These are phyloP conservation scores for Corylus avellana DNA, from an alignment of 306 rosid genomes.

Conservation along the genomic window DNA sequence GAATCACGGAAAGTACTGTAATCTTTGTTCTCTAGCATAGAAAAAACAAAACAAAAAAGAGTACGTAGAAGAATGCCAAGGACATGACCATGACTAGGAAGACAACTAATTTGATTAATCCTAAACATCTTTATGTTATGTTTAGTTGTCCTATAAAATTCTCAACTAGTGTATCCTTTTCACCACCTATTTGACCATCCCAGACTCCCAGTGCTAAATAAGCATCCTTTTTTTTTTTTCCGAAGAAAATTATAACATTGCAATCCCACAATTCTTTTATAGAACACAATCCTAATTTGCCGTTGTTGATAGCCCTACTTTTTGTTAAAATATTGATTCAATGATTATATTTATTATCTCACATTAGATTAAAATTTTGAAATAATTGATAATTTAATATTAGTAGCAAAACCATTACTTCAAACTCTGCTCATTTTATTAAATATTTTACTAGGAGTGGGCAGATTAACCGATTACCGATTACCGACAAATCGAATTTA, in stretches of 20 bases:
- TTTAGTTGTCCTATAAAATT: background rate
- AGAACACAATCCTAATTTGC: background rate
- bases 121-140: background rate
- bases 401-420: no score
- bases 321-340: no score
- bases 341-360: no score
- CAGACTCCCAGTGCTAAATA: background rate
- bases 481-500: no score
- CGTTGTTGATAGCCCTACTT: background rate
- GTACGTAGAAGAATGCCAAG: conserved; percentile 16
- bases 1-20: background rate
- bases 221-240: background rate
- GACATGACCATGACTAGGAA: conserved; percentile 31
- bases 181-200: background rate
- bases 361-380: no score
- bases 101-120: conserved; percentile 1
- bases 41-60: background rate
- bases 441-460: no score
- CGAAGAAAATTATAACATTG: background rate
- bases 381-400: no score
- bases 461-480: no score
- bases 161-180: background rate
- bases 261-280: background rate
- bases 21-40: background rate
- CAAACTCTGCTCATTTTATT: no score